Base-by-base conservation (phyloP, 495 filamentous ascomycete genomes). In the Hypoxylon rickii region DNA sequence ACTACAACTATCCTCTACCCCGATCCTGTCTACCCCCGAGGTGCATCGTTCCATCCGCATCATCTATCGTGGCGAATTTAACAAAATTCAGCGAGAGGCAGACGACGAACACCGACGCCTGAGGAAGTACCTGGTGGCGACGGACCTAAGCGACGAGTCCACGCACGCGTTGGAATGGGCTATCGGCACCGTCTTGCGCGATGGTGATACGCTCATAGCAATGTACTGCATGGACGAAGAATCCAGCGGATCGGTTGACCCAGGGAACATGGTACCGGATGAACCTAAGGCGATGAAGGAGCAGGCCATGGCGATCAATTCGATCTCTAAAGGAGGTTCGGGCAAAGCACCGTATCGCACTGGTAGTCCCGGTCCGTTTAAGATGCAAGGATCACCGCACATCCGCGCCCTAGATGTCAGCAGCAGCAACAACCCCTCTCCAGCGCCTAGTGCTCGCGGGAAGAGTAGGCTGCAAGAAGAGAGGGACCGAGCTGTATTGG, bases 101-200 rank as follows among this genome's bases (percentile, higher is more conserved):
- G 86, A 87, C 6, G 87, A 93, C 22, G 82, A 86, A 6, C 86
- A 90, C 17, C 82, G 87, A 12, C 83, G 90, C 8, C 83, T 89
- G 38, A 82, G 94, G 7, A 92, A 90, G 44, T 98, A 97, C 68
- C 74, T 98, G 4, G 89, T 97, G 7, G 91, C 94, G 7, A 96
- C 90, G 0, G 94, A 97, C 70, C 72, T 97, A 24, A 96, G 89
- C 60, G 89, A 92, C 34, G 94, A 98, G 74, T 92, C 92, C 3
- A 88, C 90, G 7, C 91, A 96, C 69, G 94, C 94, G 7, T 74
- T 97, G 20, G 94, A 97, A 68, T 98, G 93, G 92, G 95, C 92
- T 0, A 92, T 98, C 44, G 94, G 94, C 33, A 96, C 90, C 2
- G 88, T 97, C n/a, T 80, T 98, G 6, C 82, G 94, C 37, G 91